Percentiles rank a stretch among this genome's conserved stretches.
phyloP scores from a whole-genome alignment of 495 filamentous ascomycete genomes.

The Cercophora newfieldiana region DNA sequence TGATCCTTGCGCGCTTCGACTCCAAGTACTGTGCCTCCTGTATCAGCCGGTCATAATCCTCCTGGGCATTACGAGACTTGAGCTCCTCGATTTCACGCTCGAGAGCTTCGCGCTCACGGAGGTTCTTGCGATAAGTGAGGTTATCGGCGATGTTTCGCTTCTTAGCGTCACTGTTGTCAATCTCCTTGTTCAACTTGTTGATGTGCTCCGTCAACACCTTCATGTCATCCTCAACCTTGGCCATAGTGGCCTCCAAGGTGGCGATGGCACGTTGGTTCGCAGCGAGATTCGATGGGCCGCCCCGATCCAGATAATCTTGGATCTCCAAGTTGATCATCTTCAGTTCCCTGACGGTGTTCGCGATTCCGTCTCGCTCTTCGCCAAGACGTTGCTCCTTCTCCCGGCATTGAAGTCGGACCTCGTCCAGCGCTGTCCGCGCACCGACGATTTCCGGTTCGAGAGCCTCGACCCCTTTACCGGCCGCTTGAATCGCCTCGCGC shows the following conservation, averaged over 20 bases:
- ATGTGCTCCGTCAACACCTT: constrained; percentile 62
- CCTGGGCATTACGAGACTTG: constrained; percentile 75
- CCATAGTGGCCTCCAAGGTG: constrained; percentile 63
- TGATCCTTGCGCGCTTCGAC: constrained; percentile 58
- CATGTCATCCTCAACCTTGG: constrained; percentile 65
- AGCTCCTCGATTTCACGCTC: constrained; percentile 71
- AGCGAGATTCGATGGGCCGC: constrained; percentile 70
- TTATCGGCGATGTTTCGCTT: constrained; percentile 86
- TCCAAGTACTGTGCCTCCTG: constrained; percentile 65
- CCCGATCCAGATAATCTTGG: constrained; percentile 72
- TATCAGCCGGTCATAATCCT: constrained; percentile 73
- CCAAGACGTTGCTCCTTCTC: constrained; percentile 72
- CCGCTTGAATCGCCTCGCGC: constrained; percentile 61
- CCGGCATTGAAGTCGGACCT: constrained; percentile 69
- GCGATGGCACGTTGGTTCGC: constrained; percentile 69
- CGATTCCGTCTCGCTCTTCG: constrained; percentile 67
- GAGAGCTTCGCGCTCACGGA: constrained; percentile 65
- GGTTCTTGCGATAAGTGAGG: constrained; percentile 73
- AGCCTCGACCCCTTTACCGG: constrained; percentile 67
- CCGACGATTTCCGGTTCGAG: constrained; percentile 73
- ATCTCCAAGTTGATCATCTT: constrained; percentile 74
- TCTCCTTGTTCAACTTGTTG: constrained; percentile 75
- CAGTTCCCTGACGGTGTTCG: constrained; percentile 73
- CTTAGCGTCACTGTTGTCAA: constrained; percentile 73
- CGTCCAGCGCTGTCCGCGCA: constrained; percentile 71